Evolutionary conservation across 257 asterid genomes (phyloP).

Genomic region (Paulownia fortunei): DNA sequence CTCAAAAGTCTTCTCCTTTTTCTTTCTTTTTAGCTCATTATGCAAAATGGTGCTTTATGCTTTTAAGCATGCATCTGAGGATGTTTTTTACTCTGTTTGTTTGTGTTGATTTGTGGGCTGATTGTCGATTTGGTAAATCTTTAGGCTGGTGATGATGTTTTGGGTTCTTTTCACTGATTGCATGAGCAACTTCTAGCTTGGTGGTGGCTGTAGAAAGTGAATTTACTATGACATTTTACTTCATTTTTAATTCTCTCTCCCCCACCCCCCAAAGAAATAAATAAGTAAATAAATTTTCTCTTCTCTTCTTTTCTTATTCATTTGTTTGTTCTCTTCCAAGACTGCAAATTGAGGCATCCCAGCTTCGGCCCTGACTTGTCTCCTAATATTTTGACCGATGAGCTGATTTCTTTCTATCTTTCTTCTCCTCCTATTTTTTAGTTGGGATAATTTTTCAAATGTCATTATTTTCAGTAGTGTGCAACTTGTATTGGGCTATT

Average conservation of each 20-base stretch:
- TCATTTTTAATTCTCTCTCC: not conserved
- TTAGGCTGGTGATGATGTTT: not conserved
- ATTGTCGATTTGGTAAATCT: constrained; percentile 20
- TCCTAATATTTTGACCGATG: not conserved
- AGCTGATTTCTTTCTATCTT: constrained; percentile 4
- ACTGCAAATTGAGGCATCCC: not conserved
- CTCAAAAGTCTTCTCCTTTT: not conserved
- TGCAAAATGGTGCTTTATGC: not conserved
- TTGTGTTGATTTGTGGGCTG: constrained; percentile 1
- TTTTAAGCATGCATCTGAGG: constrained; percentile 15
- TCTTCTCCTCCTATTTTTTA: not conserved
- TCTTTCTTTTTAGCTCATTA: not conserved
- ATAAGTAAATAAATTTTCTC: not conserved
- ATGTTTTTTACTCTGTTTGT: not conserved
- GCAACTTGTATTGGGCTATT: constrained; percentile 7
- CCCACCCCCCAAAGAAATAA: not conserved
- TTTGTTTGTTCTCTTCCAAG: not conserved
- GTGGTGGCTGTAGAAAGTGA: not conserved
- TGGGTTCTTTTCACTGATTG: constrained; percentile 16
- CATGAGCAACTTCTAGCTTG: constrained; percentile 21
- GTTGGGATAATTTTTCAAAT: not conserved
- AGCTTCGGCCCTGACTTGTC: not conserved
- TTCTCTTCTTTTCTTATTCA: not conserved
- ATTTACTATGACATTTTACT: not conserved
- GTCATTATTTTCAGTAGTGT: not conserved